Percentiles rank a stretch among this genome's conserved stretches.
Evolutionary conservation across 345 rosid genomes (phyloP).

Genomic region (Gossypium bickii): DNA sequence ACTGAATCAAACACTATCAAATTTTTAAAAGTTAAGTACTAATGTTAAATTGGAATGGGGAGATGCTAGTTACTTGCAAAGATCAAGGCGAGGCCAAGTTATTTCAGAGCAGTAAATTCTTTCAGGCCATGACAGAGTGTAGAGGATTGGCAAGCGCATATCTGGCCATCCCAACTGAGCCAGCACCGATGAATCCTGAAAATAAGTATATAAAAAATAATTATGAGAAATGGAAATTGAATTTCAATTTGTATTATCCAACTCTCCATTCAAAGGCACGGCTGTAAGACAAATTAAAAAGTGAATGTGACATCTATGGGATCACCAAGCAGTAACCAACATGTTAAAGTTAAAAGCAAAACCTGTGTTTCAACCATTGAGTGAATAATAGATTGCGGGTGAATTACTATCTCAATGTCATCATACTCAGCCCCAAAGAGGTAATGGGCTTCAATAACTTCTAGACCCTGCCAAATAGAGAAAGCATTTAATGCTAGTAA

Average conservation of each 20-base stretch:
- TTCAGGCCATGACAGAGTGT: slow-evolving; percentile 98
- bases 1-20: background rate
- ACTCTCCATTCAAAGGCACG: background rate
- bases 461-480: slow-evolving; percentile 61
- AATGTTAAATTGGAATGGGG: slow-evolving; percentile 7
- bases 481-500: background rate
- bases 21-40: background rate
- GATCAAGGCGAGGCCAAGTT: slow-evolving; percentile 95
- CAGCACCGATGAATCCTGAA: slow-evolving; percentile 90
- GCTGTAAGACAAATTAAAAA: background rate
- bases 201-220: slow-evolving; percentile 15
- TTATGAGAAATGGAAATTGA: background rate
- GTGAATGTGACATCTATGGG: slow-evolving; percentile 5
- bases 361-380: slow-evolving; percentile 98
- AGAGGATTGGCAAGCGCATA: slow-evolving; percentile 90
- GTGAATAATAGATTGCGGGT: slow-evolving; percentile 87
- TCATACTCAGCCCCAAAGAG: slow-evolving; percentile 90
- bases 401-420: slow-evolving; percentile 81
- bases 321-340: background rate
- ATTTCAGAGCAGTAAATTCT: slow-evolving; percentile 89
- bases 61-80: slow-evolving; percentile 65
- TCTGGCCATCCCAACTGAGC: slow-evolving; percentile 98
- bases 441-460: slow-evolving; percentile 97
- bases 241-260: background rate
- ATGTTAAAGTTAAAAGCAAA: background rate